Percentiles rank a stretch among this genome's conserved stretches.
These are phyloP conservation scores for Amaranthus tricolor DNA, from an alignment of 179 eudicot genomes.

Conservation along the genomic window DNA sequence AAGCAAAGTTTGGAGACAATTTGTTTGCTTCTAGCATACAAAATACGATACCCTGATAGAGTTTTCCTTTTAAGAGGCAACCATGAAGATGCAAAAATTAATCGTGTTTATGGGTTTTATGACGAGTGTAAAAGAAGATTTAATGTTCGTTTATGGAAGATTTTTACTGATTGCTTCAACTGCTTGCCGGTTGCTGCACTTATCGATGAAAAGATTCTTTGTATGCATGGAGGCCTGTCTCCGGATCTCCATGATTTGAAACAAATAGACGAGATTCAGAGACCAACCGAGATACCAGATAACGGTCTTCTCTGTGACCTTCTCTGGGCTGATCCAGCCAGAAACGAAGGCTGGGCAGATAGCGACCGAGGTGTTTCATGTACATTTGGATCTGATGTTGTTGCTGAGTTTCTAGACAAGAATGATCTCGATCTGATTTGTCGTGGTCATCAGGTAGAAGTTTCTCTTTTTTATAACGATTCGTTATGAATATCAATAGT, in stretches of 20 bases:
- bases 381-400: slow-evolving; percentile 73
- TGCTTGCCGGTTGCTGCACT: slow-evolving; percentile 81
- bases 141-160: slow-evolving; percentile 77
- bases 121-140: slow-evolving; percentile 88
- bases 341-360: slow-evolving; percentile 62
- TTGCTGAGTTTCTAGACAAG: slow-evolving; percentile 62
- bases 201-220: slow-evolving; percentile 67
- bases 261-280: slow-evolving; percentile 59
- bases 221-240: slow-evolving; percentile 88
- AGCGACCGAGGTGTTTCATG: slow-evolving; percentile 87
- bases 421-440: slow-evolving; percentile 76
- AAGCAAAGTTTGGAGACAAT: slow-evolving; percentile 86
- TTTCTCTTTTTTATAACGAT: neutral
- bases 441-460: slow-evolving; percentile 75
- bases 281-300: slow-evolving; percentile 79
- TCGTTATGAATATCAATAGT: neutral
- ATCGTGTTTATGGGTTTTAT: slow-evolving; percentile 76
- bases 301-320: slow-evolving; percentile 76
- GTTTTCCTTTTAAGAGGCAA: slow-evolving; percentile 71
- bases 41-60: slow-evolving; percentile 65
- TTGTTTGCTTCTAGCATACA: slow-evolving; percentile 74
- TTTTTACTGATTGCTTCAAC: slow-evolving; percentile 78
- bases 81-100: slow-evolving; percentile 86
- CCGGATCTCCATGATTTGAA: slow-evolving; percentile 56
- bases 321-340: slow-evolving; percentile 75